Evolutionary conservation across 1,139 yeast species (phyloP).

Genomic region (Candida neerlandica): DNA sequence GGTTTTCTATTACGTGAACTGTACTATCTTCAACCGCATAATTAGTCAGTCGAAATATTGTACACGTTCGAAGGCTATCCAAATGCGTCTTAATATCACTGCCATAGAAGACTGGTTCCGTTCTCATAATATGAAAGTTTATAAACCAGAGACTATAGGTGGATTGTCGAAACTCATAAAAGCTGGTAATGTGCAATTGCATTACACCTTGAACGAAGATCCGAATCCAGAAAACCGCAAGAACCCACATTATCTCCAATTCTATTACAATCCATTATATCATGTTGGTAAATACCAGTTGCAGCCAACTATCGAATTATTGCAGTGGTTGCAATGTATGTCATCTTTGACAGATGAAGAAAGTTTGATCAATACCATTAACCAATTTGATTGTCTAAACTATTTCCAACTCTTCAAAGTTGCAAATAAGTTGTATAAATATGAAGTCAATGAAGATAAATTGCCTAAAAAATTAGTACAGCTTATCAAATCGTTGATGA

Average conservation of each 20-base stretch:
- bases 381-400: constrained; percentile 60
- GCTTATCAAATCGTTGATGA: constrained; percentile 33
- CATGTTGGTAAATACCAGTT: constrained; percentile 66
- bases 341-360: constrained; percentile 60
- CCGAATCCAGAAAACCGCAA: constrained; percentile 13
- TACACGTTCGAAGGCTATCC: constrained; percentile 85
- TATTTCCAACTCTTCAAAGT: constrained; percentile 72
- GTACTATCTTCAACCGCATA: constrained; percentile 72
- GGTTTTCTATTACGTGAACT: constrained; percentile 77
- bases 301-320: constrained; percentile 72
- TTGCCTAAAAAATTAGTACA: constrained; percentile 51
- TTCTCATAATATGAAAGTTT: constrained; percentile 66
- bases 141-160: constrained; percentile 42
- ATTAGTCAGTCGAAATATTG: constrained; percentile 66
- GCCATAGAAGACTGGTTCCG: constrained; percentile 93
- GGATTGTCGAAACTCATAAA: constrained; percentile 23
- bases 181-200: constrained; percentile 20
- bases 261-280: constrained; percentile 59
- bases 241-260: constrained; percentile 39
- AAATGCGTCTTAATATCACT: constrained; percentile 82
- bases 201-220: constrained; percentile 27
- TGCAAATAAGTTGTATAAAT: constrained; percentile 69
- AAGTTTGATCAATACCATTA: constrained; percentile 58
- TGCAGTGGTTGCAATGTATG: constrained; percentile 91
- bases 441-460: constrained; percentile 78